Percentiles rank a stretch among this genome's conserved stretches.
Evolutionary conservation across 495 filamentous ascomycete genomes (phyloP).

Genomic region (Lasiosphaeria miniovina): DNA sequence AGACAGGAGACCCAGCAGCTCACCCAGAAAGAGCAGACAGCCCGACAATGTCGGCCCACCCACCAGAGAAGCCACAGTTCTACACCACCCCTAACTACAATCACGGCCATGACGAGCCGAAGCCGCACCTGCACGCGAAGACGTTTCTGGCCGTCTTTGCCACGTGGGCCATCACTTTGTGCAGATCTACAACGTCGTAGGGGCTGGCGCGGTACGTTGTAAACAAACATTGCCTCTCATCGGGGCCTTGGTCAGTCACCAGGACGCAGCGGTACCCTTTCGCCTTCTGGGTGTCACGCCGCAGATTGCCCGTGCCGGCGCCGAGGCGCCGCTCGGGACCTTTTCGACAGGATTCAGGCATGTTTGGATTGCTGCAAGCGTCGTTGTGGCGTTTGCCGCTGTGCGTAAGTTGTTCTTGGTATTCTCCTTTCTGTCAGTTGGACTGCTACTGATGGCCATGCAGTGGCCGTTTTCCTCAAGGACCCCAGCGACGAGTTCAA

Average conservation of each 20-base stretch:
- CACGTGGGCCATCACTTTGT: constrained; percentile 31
- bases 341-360: constrained; percentile 25
- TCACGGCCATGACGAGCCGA: constrained; percentile 12
- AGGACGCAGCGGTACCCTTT: constrained; percentile 17
- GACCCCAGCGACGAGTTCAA: constrained; percentile 23
- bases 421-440: background rate
- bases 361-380: constrained; percentile 30
- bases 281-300: constrained; percentile 25
- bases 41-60: background rate
- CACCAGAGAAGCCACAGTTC: constrained; percentile 10
- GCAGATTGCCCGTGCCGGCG: constrained; percentile 25
- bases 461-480: constrained; percentile 16
- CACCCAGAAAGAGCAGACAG: background rate
- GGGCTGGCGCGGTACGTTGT: constrained; percentile 32
- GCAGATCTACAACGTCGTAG: constrained; percentile 31
- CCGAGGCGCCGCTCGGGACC: constrained; percentile 19
- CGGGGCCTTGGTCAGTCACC: constrained; percentile 14
- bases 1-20: background rate
- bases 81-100: background rate
- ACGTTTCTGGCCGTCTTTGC: constrained; percentile 34
- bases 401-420: constrained; percentile 15
- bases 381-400: constrained; percentile 24
- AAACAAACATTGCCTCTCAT: constrained; percentile 17
- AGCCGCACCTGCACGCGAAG: constrained; percentile 31
- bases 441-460: background rate